phyloP scores from a whole-genome alignment of 2,329 filamentous ascomycete species.

The Sphaerostilbella broomeana region DNA sequence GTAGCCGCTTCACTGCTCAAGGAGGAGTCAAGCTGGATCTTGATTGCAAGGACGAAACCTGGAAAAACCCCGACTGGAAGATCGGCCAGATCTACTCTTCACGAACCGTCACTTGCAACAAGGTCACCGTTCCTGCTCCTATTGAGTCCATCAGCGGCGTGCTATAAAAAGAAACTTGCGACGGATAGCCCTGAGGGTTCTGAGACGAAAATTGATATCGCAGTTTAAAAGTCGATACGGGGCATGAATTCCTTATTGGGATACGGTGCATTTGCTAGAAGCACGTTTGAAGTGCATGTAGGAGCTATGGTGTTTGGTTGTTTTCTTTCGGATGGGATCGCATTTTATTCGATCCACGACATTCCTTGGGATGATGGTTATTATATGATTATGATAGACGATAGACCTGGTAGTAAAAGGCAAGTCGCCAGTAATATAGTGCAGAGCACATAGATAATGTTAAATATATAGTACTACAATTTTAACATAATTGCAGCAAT shows the following conservation, averaged over 20 bases:
- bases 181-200: background rate
- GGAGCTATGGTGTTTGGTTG: background rate
- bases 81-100: conserved; percentile 27
- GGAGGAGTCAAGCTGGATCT: conserved; percentile 24
- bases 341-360: conserved; percentile 12
- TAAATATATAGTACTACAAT: too few relatives aligned
- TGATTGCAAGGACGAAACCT: conserved; percentile 22
- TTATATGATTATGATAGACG: too few relatives aligned
- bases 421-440: too few relatives aligned
- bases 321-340: too few relatives aligned
- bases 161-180: conserved; percentile 15
- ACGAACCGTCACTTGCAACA: conserved; percentile 23
- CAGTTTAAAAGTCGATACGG: background rate
- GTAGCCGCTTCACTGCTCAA: conserved; percentile 23
- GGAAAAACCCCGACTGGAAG: conserved; percentile 27
- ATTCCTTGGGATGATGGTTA: conserved; percentile 14
- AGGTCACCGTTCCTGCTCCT: conserved; percentile 20
- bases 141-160: conserved; percentile 22
- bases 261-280: too few relatives aligned
- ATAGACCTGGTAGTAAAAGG: too few relatives aligned
- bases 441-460: too few relatives aligned
- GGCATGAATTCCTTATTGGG: too few relatives aligned
- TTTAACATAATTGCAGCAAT: too few relatives aligned
- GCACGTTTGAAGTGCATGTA: too few relatives aligned
- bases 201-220: background rate